phyloP scores from a whole-genome alignment of 164 flowering plant genomes.

The Brasenia schreberi region DNA sequence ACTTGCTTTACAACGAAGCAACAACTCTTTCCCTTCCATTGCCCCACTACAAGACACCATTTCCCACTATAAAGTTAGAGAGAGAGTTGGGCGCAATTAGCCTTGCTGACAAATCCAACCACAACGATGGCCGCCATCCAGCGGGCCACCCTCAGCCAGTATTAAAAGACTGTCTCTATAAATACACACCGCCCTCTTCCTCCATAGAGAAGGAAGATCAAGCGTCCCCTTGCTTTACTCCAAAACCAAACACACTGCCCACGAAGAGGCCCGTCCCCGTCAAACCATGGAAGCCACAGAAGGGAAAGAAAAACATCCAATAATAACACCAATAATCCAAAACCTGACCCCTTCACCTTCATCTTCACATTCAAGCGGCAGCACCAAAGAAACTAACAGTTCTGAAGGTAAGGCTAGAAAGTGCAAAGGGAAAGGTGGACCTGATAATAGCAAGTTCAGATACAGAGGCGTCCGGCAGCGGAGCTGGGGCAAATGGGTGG shows the following conservation, averaged over 20 bases:
- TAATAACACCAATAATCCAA: constrained; percentile 1
- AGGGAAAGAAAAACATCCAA: neutral
- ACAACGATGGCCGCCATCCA: neutral
- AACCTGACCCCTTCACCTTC: constrained; percentile 1
- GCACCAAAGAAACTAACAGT: constrained; percentile 1
- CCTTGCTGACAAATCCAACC: neutral
- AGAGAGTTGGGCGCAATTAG: neutral
- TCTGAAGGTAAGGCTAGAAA: constrained; percentile 14
- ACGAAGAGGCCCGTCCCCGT: neutral
- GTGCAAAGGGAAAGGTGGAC: constrained; percentile 78
- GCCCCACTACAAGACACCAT: neutral
- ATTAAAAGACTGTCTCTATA: neutral
- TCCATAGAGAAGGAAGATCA: neutral
- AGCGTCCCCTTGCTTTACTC: neutral
- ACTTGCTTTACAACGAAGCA: neutral
- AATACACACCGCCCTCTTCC: neutral
- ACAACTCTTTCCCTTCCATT: neutral
- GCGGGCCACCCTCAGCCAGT: neutral
- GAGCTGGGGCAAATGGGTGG: constrained; percentile 98
- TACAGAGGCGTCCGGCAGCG: constrained; percentile 86
- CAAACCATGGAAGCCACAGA: constrained; percentile 7
- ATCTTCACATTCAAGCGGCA: constrained; percentile 6
- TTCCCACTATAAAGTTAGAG: neutral
- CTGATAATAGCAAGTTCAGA: constrained; percentile 74
- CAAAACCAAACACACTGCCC: neutral